Evolutionary conservation across 306 rosid species (phyloP).

Genomic region (Cucurbita maxima): DNA sequence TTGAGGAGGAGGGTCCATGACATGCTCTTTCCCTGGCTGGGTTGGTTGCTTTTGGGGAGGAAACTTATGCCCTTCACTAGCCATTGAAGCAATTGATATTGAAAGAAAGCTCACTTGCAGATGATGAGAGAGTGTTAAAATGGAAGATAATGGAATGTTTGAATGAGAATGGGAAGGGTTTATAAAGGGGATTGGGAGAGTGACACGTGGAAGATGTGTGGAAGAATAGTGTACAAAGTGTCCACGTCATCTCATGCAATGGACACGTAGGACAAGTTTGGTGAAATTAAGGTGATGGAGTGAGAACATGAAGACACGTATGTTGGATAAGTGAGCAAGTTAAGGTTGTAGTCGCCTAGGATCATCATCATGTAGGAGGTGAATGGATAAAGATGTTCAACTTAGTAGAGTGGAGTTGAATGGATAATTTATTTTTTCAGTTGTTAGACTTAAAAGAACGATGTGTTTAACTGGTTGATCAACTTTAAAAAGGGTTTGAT

Average conservation of each 20-base stretch:
- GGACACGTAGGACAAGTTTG: not conserved
- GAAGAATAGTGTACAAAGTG: not conserved
- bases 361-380: no score
- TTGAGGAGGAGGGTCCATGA: slow-evolving; percentile 41
- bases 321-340: no score
- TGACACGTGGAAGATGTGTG: not conserved
- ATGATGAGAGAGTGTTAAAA: not conserved
- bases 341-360: no score
- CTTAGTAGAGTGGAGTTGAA: no score
- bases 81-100: slow-evolving; percentile 7
- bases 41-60: slow-evolving; percentile 37
- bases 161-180: not conserved
- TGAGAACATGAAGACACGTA: no score
- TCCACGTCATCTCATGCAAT: not conserved
- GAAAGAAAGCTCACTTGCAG: not conserved
- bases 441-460: no score
- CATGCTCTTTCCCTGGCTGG: slow-evolving; percentile 43
- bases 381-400: no score
- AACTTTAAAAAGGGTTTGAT: no score
- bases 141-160: not conserved
- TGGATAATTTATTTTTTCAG: no score
- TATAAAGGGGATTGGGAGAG: not conserved
- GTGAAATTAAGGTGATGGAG: not conserved
- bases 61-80: slow-evolving; percentile 17
- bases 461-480: no score